These are phyloP conservation scores for Xylaria sp. DNA, from an alignment of 2,329 filamentous ascomycete species.

Conservation along the genomic window DNA sequence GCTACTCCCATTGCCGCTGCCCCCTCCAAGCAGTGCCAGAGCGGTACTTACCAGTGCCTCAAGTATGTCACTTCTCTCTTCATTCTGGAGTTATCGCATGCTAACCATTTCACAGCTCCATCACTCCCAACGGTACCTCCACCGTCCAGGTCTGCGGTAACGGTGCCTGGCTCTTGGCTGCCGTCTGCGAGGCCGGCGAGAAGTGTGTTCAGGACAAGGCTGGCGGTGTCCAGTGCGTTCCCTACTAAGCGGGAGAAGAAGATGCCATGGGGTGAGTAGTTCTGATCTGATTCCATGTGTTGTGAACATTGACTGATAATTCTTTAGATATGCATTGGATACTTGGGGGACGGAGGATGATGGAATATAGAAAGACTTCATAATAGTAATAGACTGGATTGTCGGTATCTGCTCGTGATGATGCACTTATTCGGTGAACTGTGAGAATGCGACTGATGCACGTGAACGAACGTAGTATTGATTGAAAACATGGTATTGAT, in stretches of 20 bases:
- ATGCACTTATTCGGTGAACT: too few relatives aligned
- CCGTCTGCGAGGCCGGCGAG: constrained; percentile 11
- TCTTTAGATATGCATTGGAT: background rate
- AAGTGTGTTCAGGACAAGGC: constrained; percentile 14
- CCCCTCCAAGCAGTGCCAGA: background rate
- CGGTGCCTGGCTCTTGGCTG: constrained; percentile 15
- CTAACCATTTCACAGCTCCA: background rate
- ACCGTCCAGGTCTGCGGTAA: constrained; percentile 18
- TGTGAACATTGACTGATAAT: too few relatives aligned
- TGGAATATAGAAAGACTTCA: too few relatives aligned
- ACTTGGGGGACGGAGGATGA: background rate
- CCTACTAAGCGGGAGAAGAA: background rate
- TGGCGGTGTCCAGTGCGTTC: constrained; percentile 11
- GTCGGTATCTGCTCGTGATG: too few relatives aligned
- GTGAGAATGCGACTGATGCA: too few relatives aligned
- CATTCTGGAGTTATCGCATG: background rate
- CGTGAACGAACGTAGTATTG: too few relatives aligned
- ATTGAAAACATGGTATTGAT: too few relatives aligned
- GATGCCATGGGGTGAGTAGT: background rate
- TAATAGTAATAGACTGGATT: too few relatives aligned
- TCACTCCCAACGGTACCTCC: constrained; percentile 9
- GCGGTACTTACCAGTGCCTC: constrained; percentile 11
- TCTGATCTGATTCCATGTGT: background rate
- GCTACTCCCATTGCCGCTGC: background rate
- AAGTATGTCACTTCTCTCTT: constrained; percentile 5